Conservation (phyloP, 345 rosid genomes). For the Citropsis articulata region DNA sequence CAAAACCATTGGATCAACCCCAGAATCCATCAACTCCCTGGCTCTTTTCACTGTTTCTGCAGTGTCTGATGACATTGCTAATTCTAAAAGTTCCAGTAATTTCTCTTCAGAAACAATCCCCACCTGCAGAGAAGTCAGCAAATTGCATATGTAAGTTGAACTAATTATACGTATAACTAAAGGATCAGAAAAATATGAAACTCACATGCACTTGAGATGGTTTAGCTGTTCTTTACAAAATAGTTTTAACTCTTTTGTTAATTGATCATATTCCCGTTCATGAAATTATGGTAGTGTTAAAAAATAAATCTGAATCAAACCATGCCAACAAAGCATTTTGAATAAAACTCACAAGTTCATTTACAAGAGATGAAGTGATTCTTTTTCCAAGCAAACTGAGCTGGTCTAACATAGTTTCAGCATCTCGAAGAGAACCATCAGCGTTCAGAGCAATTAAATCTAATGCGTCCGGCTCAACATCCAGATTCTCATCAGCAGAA, state of each 20-base stretch:
- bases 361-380: conserved; percentile 77
- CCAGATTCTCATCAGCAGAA: conserved; percentile 69
- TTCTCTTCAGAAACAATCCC: conserved; percentile 97
- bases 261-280: neutral
- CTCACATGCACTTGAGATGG: neutral
- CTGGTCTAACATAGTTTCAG: conserved; percentile 97
- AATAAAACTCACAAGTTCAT: conserved; percentile 80
- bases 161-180: neutral
- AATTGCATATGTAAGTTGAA: conserved; percentile 8
- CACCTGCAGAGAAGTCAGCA: conserved; percentile 44
- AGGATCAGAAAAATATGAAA: neutral
- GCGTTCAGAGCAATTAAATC: conserved; percentile 90
- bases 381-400: conserved; percentile 89
- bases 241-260: neutral
- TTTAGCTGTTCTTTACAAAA: conserved; percentile 1
- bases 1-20: conserved; percentile 87
- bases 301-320: neutral
- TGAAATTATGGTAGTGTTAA: neutral
- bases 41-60: conserved; percentile 93
- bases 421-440: conserved; percentile 97
- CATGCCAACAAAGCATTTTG: neutral
- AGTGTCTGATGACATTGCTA: conserved; percentile 95
- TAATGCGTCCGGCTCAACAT: conserved; percentile 84
- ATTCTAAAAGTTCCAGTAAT: conserved; percentile 82
- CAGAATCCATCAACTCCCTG: conserved; percentile 89